phyloP scores from a whole-genome alignment of 2,329 filamentous ascomycete genomes.

The Dothistroma pini region DNA sequence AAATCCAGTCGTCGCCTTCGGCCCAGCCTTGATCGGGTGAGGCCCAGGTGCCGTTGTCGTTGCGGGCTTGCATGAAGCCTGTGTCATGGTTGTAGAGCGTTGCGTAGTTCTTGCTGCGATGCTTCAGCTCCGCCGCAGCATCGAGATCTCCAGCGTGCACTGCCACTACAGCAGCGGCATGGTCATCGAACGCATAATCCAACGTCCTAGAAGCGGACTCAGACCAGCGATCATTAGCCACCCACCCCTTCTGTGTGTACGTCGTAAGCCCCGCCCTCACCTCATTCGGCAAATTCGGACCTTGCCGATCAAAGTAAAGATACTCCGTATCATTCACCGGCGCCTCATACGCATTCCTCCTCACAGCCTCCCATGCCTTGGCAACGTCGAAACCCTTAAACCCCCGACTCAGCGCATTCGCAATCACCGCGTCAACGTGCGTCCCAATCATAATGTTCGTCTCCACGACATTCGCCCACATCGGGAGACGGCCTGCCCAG shows the following conservation, averaged over 20 bases:
- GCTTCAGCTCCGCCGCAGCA: conserved; percentile 33
- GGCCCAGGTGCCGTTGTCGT: conserved; percentile 47
- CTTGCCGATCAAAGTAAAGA: conserved; percentile 48
- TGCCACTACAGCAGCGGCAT: conserved; percentile 43
- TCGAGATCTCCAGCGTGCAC: conserved; percentile 36
- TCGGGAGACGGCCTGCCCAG: conserved; percentile 46
- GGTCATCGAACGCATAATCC: conserved; percentile 49
- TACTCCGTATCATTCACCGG: conserved; percentile 44
- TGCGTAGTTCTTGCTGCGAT: conserved; percentile 42
- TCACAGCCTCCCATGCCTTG: conserved; percentile 45
- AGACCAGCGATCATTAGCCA: conserved; percentile 48
- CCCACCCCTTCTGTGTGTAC: conserved; percentile 46
- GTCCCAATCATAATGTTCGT: conserved; percentile 53
- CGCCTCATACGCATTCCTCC: conserved; percentile 45
- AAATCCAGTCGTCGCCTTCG: conserved; percentile 51
- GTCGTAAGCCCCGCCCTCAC: conserved; percentile 46
- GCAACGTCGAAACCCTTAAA: conserved; percentile 44
- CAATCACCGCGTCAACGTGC: conserved; percentile 47
- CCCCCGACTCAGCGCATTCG: conserved; percentile 45
- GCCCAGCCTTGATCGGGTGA: conserved; percentile 47
- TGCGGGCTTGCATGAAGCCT: conserved; percentile 48
- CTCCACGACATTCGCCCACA: conserved; percentile 51
- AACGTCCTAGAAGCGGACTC: conserved; percentile 47
- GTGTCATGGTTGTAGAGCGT: conserved; percentile 44
- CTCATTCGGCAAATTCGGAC: conserved; percentile 43